phyloP scores from a whole-genome alignment of 163 green algal species.

The Scenedesmus sp. region DNA sequence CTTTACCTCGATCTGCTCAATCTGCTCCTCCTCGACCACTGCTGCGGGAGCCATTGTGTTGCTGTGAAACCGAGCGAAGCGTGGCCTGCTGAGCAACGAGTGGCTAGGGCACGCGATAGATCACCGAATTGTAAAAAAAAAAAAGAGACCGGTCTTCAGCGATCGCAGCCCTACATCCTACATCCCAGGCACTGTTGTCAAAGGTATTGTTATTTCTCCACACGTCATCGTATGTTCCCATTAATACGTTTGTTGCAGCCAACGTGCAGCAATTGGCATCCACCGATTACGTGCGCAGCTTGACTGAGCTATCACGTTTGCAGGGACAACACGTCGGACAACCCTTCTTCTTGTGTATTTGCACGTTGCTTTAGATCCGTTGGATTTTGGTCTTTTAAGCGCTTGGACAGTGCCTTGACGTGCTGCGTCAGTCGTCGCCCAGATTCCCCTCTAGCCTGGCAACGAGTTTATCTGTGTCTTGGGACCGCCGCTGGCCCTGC shows the following conservation, averaged over 20 bases:
- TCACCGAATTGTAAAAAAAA: background rate
- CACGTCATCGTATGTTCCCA: background rate
- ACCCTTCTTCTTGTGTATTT: background rate
- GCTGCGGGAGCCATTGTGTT: conserved; percentile 25
- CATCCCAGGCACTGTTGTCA: background rate
- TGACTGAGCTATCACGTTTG: background rate
- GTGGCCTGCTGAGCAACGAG: background rate
- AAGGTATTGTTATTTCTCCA: background rate
- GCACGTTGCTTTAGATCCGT: background rate
- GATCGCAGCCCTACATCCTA: background rate
- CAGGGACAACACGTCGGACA: background rate
- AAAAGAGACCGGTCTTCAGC: background rate
- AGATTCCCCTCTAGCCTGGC: background rate
- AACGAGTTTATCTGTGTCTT: background rate
- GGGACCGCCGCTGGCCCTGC: background rate
- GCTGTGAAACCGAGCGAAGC: background rate
- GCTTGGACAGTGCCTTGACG: background rate
- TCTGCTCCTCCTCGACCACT: conserved; percentile 72
- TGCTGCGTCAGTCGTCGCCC: background rate
- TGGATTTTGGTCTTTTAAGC: background rate
- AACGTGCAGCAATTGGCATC: background rate
- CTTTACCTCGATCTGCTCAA: conserved; percentile 77
- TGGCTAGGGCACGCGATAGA: background rate
- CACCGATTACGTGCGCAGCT: background rate
- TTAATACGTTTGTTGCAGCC: background rate